phyloP scores from a whole-genome alignment of 2,329 filamentous ascomycete genomes.

The Fonsecaea pedrosoi region DNA sequence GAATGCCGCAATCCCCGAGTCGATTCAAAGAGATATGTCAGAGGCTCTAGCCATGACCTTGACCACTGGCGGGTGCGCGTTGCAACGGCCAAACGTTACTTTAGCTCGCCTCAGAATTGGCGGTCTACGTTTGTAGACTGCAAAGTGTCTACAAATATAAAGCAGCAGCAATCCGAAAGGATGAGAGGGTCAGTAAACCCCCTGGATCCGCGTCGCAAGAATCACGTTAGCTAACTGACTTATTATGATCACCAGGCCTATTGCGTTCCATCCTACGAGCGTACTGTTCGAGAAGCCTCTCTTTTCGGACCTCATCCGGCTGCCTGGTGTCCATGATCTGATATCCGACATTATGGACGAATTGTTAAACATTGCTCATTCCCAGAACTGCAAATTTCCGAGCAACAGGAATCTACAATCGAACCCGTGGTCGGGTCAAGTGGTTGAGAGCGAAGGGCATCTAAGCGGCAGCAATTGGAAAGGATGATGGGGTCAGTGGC shows the following conservation, averaged over 20 bases:
- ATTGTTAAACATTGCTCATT: conserved; percentile 72
- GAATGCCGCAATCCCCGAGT: conserved; percentile 77
- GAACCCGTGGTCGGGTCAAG: conserved; percentile 75
- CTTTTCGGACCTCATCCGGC: conserved; percentile 78
- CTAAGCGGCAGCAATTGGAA: conserved; percentile 85
- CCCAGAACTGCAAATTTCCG: conserved; percentile 78
- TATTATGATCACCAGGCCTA: conserved; percentile 67
- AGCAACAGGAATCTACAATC: conserved; percentile 75
- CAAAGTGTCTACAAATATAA: conserved; percentile 90
- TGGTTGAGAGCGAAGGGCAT: no score
- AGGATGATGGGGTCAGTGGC: conserved; percentile 87
- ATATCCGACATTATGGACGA: conserved; percentile 85
- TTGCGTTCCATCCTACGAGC: conserved; percentile 82
- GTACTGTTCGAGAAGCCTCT: conserved; percentile 81
- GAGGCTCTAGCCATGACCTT: conserved; percentile 93
- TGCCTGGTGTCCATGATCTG: conserved; percentile 79
- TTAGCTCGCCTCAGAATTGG: no score
- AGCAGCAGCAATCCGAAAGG: conserved; percentile 94
- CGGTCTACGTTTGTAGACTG: conserved; percentile 70
- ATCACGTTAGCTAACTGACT: conserved; percentile 37
- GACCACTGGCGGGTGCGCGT: conserved; percentile 62
- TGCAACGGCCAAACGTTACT: no score
- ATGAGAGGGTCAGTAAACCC: conserved; percentile 82
- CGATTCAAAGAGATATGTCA: conserved; percentile 95
- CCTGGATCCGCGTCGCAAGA: neutral